Evolutionary conservation across 345 rosid genomes (phyloP).

Genomic region (Eucalyptus tenuipes): DNA sequence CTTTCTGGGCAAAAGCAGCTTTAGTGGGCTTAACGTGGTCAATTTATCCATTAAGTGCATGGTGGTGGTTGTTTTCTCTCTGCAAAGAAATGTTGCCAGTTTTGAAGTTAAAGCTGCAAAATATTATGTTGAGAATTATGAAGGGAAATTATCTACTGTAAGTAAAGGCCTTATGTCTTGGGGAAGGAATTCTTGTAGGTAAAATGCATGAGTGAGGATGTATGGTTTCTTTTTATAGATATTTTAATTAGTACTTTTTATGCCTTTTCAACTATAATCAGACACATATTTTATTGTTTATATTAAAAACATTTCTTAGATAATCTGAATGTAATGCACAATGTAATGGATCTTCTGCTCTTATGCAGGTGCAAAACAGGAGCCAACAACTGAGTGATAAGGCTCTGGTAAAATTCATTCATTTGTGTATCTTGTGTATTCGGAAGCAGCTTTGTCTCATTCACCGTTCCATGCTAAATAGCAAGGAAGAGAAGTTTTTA

Average conservation of each 20-base stretch:
- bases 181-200: background rate
- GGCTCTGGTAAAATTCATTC: conserved; percentile 41
- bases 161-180: background rate
- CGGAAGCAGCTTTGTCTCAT: background rate
- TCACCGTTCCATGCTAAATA: background rate
- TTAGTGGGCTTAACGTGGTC: background rate
- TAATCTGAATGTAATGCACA: background rate
- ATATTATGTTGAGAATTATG: background rate
- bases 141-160: background rate
- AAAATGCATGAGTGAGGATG: background rate
- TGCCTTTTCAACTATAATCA: background rate
- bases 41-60: background rate
- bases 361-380: conserved; percentile 61
- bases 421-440: background rate
- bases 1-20: background rate
- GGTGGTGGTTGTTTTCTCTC: background rate
- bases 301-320: background rate
- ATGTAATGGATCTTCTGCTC: background rate
- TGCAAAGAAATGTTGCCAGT: background rate
- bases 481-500: background rate
- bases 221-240: background rate
- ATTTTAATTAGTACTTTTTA: background rate
- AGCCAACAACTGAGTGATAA: conserved; percentile 58
- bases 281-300: background rate
- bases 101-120: background rate